A percentile compares a stretch with the other conserved stretches of the same genome.
phyloP scores from a whole-genome alignment of 2,329 filamentous ascomycete genomes.

The Fusarium buharicum region DNA sequence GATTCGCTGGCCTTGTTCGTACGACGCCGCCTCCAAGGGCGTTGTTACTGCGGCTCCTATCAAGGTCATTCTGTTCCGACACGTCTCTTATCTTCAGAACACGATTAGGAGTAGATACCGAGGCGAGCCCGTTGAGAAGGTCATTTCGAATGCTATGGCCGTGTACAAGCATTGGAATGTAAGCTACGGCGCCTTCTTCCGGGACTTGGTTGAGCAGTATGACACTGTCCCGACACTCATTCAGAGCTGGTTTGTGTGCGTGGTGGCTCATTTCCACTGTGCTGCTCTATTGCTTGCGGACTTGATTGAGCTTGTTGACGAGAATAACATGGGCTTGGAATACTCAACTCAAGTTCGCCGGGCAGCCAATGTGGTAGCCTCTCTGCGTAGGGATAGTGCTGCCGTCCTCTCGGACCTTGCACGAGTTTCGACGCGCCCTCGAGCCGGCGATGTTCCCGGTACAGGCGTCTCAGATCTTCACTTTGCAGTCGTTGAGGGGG shows the following conservation, averaged over 20 bases:
- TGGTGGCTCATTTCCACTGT: conserved; percentile 68
- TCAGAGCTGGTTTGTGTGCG: conserved; percentile 69
- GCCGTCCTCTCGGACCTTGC: conserved; percentile 61
- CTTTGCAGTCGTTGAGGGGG: conserved; percentile 63
- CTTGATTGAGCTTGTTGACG: conserved; percentile 62
- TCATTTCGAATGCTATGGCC: conserved; percentile 58
- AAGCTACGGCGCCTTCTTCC: conserved; percentile 62
- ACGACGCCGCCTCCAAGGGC: conserved; percentile 60
- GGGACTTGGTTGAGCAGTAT: conserved; percentile 62
- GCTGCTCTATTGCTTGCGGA: conserved; percentile 66
- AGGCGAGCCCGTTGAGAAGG: conserved; percentile 57
- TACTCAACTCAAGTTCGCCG: conserved; percentile 44
- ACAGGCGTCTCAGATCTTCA: conserved; percentile 56
- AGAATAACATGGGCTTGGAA: conserved; percentile 45
- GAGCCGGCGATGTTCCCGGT: conserved; percentile 40
- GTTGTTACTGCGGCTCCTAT: conserved; percentile 65
- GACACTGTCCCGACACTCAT: conserved; percentile 62
- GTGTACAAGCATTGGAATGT: conserved; percentile 67
- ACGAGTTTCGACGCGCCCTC: conserved; percentile 55
- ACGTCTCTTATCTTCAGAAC: conserved; percentile 65
- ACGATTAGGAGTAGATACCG: conserved; percentile 55
- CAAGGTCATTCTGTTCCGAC: conserved; percentile 68
- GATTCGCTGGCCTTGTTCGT: conserved; percentile 64
- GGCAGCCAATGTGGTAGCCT: conserved; percentile 49
- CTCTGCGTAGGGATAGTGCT: conserved; percentile 57